phyloP scores from a whole-genome alignment of 2,329 filamentous ascomycete genomes.

The Penicillium sp. region DNA sequence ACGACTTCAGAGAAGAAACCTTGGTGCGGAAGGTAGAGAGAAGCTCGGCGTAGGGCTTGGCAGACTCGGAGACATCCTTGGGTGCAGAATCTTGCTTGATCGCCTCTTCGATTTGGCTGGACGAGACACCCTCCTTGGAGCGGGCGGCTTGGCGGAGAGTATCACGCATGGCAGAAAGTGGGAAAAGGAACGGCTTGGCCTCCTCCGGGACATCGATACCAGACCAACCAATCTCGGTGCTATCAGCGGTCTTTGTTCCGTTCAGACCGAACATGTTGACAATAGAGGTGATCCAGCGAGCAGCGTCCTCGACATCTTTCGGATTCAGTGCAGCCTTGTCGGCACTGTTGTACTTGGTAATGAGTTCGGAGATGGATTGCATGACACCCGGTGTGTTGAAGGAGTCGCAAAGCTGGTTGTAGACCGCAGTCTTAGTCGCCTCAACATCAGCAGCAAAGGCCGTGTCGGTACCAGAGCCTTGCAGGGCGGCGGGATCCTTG shows the following conservation, averaged over 20 bases:
- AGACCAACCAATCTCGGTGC: constrained; percentile 59
- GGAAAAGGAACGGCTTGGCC: constrained; percentile 61
- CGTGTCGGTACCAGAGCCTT: constrained; percentile 25
- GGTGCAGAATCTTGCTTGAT: constrained; percentile 29
- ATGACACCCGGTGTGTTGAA: constrained; percentile 83
- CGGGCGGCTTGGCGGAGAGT: constrained; percentile 57
- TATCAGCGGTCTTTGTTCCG: constrained; percentile 36
- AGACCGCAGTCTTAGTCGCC: constrained; percentile 55
- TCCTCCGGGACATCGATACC: constrained; percentile 61
- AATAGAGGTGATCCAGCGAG: constrained; percentile 77
- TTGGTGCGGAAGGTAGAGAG: constrained; percentile 44
- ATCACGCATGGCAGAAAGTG: constrained; percentile 58
- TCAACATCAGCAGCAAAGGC: constrained; percentile 51
- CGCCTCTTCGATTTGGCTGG: constrained; percentile 40
- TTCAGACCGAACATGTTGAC: constrained; percentile 79
- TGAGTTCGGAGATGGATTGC: constrained; percentile 71
- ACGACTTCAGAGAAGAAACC: constrained; percentile 36
- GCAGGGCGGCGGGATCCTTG: constrained; percentile 44
- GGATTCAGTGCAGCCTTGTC: constrained; percentile 47
- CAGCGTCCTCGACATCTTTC: constrained; percentile 54
- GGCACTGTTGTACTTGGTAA: constrained; percentile 70
- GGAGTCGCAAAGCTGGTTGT: constrained; percentile 71
- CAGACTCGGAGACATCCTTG: constrained; percentile 25
- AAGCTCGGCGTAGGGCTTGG: constrained; percentile 49
- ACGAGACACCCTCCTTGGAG: constrained; percentile 44